Percentiles rank a stretch among this genome's conserved stretches.
Evolutionary conservation across 345 rosid species (phyloP).

Genomic region (Heritiera fomes): DNA sequence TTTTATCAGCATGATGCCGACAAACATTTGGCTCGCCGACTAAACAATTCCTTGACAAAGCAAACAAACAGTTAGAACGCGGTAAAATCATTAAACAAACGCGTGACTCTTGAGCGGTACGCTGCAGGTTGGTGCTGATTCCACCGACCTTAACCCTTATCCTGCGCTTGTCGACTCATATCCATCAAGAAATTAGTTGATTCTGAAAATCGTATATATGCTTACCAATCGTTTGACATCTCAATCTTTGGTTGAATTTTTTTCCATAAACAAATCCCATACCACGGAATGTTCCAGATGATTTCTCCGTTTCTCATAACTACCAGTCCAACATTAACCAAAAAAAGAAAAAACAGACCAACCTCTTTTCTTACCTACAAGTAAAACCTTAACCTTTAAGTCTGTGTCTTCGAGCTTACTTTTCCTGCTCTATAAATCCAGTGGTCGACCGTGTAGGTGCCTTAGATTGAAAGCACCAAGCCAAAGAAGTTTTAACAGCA

Average conservation of each 20-base stretch:
- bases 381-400: constrained; percentile 12
- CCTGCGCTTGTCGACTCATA: not conserved
- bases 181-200: not conserved
- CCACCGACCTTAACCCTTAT: too few species aligned
- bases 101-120: not conserved
- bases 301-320: not conserved
- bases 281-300: not conserved
- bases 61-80: not conserved
- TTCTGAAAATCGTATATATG: too few species aligned
- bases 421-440: not conserved
- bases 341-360: too few species aligned
- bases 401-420: not conserved
- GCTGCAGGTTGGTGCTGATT: too few species aligned
- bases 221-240: not conserved
- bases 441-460: too few species aligned
- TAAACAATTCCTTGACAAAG: not conserved
- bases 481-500: not conserved
- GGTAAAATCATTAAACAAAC: not conserved
- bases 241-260: too few species aligned
- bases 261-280: not conserved
- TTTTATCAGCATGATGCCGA: too few species aligned
- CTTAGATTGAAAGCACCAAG: too few species aligned
- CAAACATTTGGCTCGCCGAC: not conserved
- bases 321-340: not conserved
- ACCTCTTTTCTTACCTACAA: not conserved